These are phyloP conservation scores for Halteria grandinella DNA, from an alignment of 73 alveolate genomes.

Conservation along the genomic window DNA sequence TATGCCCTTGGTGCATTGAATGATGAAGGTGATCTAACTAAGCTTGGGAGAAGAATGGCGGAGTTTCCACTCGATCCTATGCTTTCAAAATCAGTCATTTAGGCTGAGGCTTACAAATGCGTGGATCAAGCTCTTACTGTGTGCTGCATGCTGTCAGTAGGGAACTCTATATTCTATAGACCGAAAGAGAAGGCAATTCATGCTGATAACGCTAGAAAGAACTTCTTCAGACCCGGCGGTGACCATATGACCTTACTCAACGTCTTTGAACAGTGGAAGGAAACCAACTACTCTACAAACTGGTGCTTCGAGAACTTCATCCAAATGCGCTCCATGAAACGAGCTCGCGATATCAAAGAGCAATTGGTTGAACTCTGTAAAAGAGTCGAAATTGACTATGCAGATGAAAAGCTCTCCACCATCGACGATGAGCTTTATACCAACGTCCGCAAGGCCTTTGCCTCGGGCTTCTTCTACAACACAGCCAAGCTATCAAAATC, in stretches of 20 bases:
- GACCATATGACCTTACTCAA: slow-evolving; percentile 98
- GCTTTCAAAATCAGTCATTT: slow-evolving; percentile 86
- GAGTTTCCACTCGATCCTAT: slow-evolving; percentile 99
- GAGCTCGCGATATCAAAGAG: slow-evolving; percentile 99
- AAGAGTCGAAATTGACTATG: slow-evolving; percentile 90
- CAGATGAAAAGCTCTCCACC: slow-evolving; percentile 65
- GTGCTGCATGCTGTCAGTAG: slow-evolving; percentile 98
- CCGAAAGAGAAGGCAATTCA: slow-evolving; percentile 91
- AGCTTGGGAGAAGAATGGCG: slow-evolving; percentile 99
- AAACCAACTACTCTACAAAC: slow-evolving; percentile 88
- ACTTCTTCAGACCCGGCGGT: slow-evolving; percentile 97
- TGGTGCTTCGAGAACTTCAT: slow-evolving; percentile 98
- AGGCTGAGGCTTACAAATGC: slow-evolving; percentile 94
- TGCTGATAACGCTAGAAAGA: slow-evolving; percentile 98
- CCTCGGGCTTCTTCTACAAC: slow-evolving; percentile 97
- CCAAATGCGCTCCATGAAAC: slow-evolving; percentile 96
- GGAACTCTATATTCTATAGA: slow-evolving; percentile 96
- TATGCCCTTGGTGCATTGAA: slow-evolving; percentile 99
- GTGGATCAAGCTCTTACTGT: slow-evolving; percentile 95
- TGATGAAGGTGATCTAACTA: slow-evolving; percentile 99
- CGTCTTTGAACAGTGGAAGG: slow-evolving; percentile 99
- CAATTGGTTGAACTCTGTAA: slow-evolving; percentile 94
- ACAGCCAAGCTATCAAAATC: slow-evolving; percentile 94
- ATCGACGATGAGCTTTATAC: slow-evolving; percentile 76
- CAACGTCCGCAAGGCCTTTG: slow-evolving; percentile 89